These are phyloP conservation scores for Huntiella bhutanensis DNA, from an alignment of 2,329 filamentous ascomycete genomes.

Conservation along the genomic window DNA sequence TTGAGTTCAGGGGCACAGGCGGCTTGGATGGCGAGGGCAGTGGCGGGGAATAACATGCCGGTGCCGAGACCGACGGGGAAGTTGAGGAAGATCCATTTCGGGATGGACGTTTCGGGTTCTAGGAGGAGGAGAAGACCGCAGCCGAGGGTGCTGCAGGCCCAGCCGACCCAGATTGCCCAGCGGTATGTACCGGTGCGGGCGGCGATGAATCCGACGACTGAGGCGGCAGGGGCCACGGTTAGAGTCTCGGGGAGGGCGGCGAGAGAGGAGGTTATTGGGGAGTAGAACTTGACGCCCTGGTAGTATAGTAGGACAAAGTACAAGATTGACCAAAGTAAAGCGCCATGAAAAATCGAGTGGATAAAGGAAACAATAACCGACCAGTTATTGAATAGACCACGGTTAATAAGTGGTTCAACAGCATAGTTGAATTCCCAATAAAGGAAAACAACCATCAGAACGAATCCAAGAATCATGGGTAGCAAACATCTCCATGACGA, in stretches of 20 bases:
- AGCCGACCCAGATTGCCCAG: conserved; percentile 41
- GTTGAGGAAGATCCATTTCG: conserved; percentile 41
- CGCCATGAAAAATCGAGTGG: conserved; percentile 37
- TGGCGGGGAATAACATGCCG: conserved; percentile 46
- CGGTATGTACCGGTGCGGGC: conserved; percentile 39
- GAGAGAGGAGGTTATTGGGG: conserved; percentile 33
- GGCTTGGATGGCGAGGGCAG: conserved; percentile 45
- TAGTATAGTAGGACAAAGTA: conserved; percentile 35
- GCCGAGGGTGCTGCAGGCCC: conserved; percentile 38
- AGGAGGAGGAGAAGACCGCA: conserved; percentile 35
- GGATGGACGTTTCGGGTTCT: conserved; percentile 26
- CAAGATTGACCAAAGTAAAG: conserved; percentile 32
- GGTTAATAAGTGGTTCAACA: conserved; percentile 28
- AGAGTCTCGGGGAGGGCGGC: conserved; percentile 40
- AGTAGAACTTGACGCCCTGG: conserved; percentile 32
- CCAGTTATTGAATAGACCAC: conserved; percentile 27
- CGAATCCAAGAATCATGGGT: conserved; percentile 36
- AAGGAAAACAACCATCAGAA: conserved; percentile 31
- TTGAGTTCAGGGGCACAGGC: conserved; percentile 26
- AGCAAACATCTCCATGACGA: conserved; percentile 40
- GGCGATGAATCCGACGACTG: conserved; percentile 35
- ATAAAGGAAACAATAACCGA: conserved; percentile 30
- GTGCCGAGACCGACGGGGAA: conserved; percentile 40
- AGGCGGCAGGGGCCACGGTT: conserved; percentile 41
- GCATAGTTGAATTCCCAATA: conserved; percentile 35